Evolutionary conservation across 768 basidiomycete species (phyloP), one percentile per base, ranked within the genome.

Genomic region (Boletus rubroflammeus): DNA sequence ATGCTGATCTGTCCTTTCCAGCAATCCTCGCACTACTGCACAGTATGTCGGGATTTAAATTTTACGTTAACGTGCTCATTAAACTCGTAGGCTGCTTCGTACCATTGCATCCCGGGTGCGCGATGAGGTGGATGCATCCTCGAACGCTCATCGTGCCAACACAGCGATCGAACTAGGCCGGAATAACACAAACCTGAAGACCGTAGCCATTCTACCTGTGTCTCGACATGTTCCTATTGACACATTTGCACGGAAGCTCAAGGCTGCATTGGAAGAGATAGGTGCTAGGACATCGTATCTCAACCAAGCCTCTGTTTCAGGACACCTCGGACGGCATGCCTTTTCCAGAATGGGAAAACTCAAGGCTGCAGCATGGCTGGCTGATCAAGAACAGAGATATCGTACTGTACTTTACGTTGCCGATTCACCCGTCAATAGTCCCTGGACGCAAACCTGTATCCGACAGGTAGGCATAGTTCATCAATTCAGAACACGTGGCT

Each of bases 361-460:
- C 39, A 99, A 98, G 76, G 90, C 91, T 32, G 84, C 88, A 0
- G 82, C 57, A 7, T 98, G 97, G 97, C 76, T 99, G 7, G 93
- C 96, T 15, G 95, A 98, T 70, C 88, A 89, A 67, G 94, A 98
- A 68, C 92, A 98, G 73, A 82, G 90, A 64, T 97, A 88, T 66
- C 81, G 93, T 28, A 97, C 85, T 3, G 95, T 98, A 0, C 80
- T 99, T 15, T 98, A 98, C 66, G 93, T 99, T 31, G 96, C 91
- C 7, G 95, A 99, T 71, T 93, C 96, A 0, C 86, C 95, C 0
- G 93, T 96, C 34, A 90, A 84, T 53, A 95, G 92, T 54, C 89
- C 93, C 19, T 99, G 97, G 97, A 98, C 96, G 29, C 90, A 98
- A 71, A 98, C 94, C 1, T 98, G 95, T 68, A 95, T 99, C 57